Conservation (phyloP, 495 filamentous ascomycete species). For the Penicillium paxilli region DNA sequence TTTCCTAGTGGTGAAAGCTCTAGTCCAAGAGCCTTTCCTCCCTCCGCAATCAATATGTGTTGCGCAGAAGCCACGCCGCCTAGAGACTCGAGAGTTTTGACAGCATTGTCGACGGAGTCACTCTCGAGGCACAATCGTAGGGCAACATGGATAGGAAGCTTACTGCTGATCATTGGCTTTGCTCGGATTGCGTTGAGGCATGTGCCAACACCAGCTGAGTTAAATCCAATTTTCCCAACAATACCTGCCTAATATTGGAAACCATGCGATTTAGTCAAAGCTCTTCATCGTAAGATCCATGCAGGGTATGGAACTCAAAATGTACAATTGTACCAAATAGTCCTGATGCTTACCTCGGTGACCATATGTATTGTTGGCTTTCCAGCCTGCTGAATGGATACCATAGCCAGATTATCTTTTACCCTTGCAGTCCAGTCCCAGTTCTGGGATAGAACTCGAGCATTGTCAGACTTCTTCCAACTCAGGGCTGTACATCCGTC, state of each 20-base stretch:
- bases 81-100: conserved; percentile 43
- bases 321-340: too few relatives aligned
- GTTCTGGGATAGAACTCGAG: conserved; percentile 59
- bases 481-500: conserved; percentile 66
- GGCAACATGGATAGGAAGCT: conserved; percentile 63
- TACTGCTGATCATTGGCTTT: conserved; percentile 51
- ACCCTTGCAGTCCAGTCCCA: conserved; percentile 61
- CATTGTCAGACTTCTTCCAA: conserved; percentile 44
- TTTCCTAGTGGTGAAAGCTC: conserved; percentile 59
- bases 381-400: conserved; percentile 49
- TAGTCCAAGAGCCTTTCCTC: conserved; percentile 50
- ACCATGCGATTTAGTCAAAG: too few relatives aligned
- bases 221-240: conserved; percentile 71
- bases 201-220: conserved; percentile 61
- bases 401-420: conserved; percentile 54
- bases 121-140: conserved; percentile 61
- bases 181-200: conserved; percentile 68
- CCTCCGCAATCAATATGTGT: conserved; percentile 63
- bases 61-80: conserved; percentile 60
- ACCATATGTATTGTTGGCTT: conserved; percentile 53
- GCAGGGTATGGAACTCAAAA: too few relatives aligned
- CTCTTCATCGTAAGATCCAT: too few relatives aligned
- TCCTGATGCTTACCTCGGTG: conserved; percentile 35
- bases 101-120: conserved; percentile 48
- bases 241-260: conserved; percentile 67